Conservation (phyloP, 768 basidiomycete genomes). For the Termitomyces titanicus region DNA sequence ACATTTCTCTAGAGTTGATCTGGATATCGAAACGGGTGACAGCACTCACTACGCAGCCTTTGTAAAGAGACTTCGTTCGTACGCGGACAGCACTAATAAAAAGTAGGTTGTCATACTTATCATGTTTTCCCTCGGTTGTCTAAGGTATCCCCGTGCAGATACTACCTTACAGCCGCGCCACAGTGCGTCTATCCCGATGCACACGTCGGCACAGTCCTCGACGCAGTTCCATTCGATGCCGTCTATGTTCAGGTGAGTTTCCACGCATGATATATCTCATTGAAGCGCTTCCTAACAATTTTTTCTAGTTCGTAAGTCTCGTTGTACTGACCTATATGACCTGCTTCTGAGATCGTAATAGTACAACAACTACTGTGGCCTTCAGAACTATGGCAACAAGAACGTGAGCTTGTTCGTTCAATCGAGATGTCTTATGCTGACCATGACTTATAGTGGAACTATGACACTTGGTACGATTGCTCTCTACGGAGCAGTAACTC, state of each 20-base stretch:
- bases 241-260: constrained; percentile 61
- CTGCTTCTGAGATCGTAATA: neutral
- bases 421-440: neutral
- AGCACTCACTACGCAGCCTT: constrained; percentile 42
- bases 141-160: constrained; percentile 26
- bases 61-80: constrained; percentile 39
- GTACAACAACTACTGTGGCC: constrained; percentile 21
- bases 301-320: constrained; percentile 11
- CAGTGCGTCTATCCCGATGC: constrained; percentile 63
- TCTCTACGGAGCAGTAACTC: neutral
- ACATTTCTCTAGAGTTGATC: constrained; percentile 37
- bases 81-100: constrained; percentile 43
- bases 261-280: constrained; percentile 1
- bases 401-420: constrained; percentile 22
- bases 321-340: neutral
- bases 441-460: constrained; percentile 33
- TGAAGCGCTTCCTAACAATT: neutral
- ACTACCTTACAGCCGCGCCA: constrained; percentile 52
- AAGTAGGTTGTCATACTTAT: constrained; percentile 23
- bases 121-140: neutral
- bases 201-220: constrained; percentile 46
- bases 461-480: constrained; percentile 34
- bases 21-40: constrained; percentile 61
- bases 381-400: constrained; percentile 36
- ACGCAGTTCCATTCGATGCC: constrained; percentile 57